Percentiles rank a stretch among this genome's conserved stretches.
Evolutionary conservation across 2,329 filamentous ascomycete species (phyloP).

Genomic region (Huntiella omanensis): DNA sequence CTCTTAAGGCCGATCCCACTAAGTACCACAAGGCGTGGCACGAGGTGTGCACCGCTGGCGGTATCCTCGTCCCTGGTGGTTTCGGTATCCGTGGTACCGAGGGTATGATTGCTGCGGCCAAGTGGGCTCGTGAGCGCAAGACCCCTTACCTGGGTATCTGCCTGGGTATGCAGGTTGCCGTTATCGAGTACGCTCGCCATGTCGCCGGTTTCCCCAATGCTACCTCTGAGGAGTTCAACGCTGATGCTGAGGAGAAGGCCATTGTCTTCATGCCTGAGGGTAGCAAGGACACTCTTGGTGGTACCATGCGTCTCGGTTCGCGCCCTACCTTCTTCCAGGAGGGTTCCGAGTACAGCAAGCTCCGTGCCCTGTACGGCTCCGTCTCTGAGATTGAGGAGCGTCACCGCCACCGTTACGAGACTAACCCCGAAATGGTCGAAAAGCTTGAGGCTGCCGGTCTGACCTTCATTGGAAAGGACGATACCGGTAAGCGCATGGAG

Average conservation of each 20-base stretch:
- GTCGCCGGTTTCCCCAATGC: conserved; percentile 44
- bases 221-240: conserved; percentile 35
- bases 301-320: conserved; percentile 70
- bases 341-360: conserved; percentile 57
- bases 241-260: conserved; percentile 43
- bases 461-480: conserved; percentile 62
- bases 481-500: conserved; percentile 63
- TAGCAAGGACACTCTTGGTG: conserved; percentile 39
- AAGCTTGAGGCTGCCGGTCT: conserved; percentile 50
- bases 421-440: conserved; percentile 63
- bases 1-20: conserved; percentile 41
- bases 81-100: conserved; percentile 69
- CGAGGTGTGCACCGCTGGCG: conserved; percentile 48
- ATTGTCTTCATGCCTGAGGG: conserved; percentile 85
- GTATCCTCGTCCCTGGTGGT: conserved; percentile 50
- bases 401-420: conserved; percentile 79
- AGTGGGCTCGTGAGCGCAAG: conserved; percentile 68
- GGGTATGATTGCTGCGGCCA: conserved; percentile 78
- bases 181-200: conserved; percentile 72
- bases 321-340: conserved; percentile 58
- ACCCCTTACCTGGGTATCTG: conserved; percentile 79
- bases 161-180: conserved; percentile 80
- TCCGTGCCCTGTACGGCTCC: conserved; percentile 55
- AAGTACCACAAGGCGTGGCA: conserved; percentile 79
- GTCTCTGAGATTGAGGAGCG: conserved; percentile 44